A percentile compares a stretch with the other conserved stretches of the same genome.
phyloP scores from a whole-genome alignment of 306 rosid genomes.

The Mimosa bimucronata region DNA sequence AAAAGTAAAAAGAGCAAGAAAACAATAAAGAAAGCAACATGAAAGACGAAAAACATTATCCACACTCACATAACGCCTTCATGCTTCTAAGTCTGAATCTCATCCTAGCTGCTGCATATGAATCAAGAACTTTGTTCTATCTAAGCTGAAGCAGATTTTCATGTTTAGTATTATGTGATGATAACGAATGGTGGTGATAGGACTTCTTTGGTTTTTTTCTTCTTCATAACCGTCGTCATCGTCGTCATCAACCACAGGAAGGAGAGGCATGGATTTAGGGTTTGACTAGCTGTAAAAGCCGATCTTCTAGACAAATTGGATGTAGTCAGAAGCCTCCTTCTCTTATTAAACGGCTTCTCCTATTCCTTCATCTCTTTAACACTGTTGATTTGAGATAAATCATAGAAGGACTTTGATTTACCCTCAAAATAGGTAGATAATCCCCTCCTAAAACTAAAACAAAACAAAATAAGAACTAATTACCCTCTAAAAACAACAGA shows the following conservation, averaged over 20 bases:
- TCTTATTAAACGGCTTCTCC: slow-evolving; percentile 86
- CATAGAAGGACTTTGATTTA: slow-evolving; percentile 83
- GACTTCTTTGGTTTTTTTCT: slow-evolving; percentile 33
- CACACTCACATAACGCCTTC: too few species aligned
- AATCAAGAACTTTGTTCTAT: slow-evolving; percentile 24
- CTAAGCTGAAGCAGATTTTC: slow-evolving; percentile 39
- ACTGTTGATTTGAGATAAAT: slow-evolving; percentile 57
- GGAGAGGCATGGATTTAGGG: slow-evolving; percentile 90
- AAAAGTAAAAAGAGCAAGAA: too few species aligned
- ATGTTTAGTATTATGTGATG: slow-evolving; percentile 43
- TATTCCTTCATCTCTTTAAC: slow-evolving; percentile 65
- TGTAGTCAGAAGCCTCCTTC: slow-evolving; percentile 72
- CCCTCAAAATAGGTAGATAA: slow-evolving; percentile 79
- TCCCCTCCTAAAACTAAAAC: slow-evolving; percentile 68
- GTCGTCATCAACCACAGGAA: slow-evolving; percentile 65
- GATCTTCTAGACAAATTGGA: slow-evolving; percentile 73
- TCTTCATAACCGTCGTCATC: slow-evolving; percentile 52
- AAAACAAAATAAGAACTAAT: slow-evolving; percentile 6
- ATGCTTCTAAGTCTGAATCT: slow-evolving; percentile 57
- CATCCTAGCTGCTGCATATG: slow-evolving; percentile 48
- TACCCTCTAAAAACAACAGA: background rate
- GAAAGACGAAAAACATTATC: too few species aligned
- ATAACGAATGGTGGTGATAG: slow-evolving; percentile 36
- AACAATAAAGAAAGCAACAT: too few species aligned
- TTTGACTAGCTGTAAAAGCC: slow-evolving; percentile 66